Evolutionary conservation across 306 rosid species (phyloP), one percentile per base, ranked within the genome.

Genomic region (Prunus salicina): DNA sequence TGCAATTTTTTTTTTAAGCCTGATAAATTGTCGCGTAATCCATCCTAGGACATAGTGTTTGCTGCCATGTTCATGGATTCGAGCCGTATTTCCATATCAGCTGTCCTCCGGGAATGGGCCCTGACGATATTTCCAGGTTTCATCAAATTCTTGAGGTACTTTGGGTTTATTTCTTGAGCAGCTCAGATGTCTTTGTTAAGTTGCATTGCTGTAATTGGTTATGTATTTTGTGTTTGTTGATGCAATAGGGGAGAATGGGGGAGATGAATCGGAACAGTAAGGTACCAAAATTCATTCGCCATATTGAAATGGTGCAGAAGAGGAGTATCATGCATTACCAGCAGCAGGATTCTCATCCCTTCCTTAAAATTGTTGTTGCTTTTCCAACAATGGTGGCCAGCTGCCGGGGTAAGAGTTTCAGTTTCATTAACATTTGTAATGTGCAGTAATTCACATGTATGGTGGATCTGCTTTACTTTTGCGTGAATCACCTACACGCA

Each of bases 351-450:
- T 88, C 90, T 60, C 89, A 90, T 56, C 76, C 98, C 51, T 95
- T 95, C 80, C 95, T 95, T 77, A 95, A 92, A 87, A 90, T 95
- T 71, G 89, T 89, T 24, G 98, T 92, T 83, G 97, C 97, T 57
- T 87, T 95, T 70, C 98, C 98, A 66, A 90, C 97, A 49, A 92
- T 95, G 97, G 98, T 95, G 76, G 82, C 98, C 75, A 88, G 96
- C 87, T 92, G 98, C 83, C 93, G 98, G n/a, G 93, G 98, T 95
- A 90, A 84, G 71, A 16, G 19, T 30, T 65, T 47, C 27, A 32
- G 19, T 15, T 65, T 71, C 49, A 28, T 62, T 61, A 72, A 14
- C 43, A 60, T 66, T 20, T 12, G 6, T 57, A 56, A 22, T 18
- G 7, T 19, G 55, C 8, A 38, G 18, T 16, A 60, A 46, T 46